Evolutionary conservation across 2,329 filamentous ascomycete genomes (phyloP).

Genomic region (Fusarium haematococcum): DNA sequence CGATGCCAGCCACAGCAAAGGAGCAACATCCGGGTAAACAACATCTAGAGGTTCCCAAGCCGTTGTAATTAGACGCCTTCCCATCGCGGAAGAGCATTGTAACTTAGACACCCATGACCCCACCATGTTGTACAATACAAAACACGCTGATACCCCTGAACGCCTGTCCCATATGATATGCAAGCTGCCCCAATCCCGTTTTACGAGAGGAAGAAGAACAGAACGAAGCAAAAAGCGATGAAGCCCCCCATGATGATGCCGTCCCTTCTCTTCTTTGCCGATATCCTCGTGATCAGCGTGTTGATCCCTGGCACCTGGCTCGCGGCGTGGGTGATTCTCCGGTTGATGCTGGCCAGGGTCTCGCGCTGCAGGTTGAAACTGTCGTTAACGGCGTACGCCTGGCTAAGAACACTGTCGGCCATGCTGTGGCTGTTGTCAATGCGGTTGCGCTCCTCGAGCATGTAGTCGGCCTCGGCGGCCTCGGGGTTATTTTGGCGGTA

Average conservation of each 20-base stretch:
- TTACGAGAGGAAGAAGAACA: slow-evolving; percentile 83
- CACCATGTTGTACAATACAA: slow-evolving; percentile 49
- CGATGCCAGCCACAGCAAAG: slow-evolving; percentile 49
- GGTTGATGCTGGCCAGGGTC: slow-evolving; percentile 87
- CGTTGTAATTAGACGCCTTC: slow-evolving; percentile 39
- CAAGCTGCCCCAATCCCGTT: slow-evolving; percentile 17
- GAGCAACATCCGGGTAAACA: slow-evolving; percentile 49
- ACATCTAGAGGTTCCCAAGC: slow-evolving; percentile 45
- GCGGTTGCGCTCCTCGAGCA: slow-evolving; percentile 88
- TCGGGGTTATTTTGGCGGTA: slow-evolving; percentile 87
- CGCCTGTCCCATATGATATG: slow-evolving; percentile 47
- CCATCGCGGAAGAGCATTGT: slow-evolving; percentile 35
- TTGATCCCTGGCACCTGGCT: slow-evolving; percentile 95
- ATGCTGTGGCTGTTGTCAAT: slow-evolving; percentile 92
- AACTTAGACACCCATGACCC: slow-evolving; percentile 42
- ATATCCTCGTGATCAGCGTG: slow-evolving; percentile 90
- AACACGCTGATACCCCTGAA: slow-evolving; percentile 53
- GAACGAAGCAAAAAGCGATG: slow-evolving; percentile 89
- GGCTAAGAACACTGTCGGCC: slow-evolving; percentile 89
- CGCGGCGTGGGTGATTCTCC: slow-evolving; percentile 88
- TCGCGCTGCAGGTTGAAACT: slow-evolving; percentile 89
- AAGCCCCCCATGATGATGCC: slow-evolving; percentile 93
- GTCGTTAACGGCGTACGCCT: slow-evolving; percentile 97
- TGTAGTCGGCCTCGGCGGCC: slow-evolving; percentile 92
- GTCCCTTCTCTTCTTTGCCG: slow-evolving; percentile 93